Base-by-base conservation (phyloP, 2,329 filamentous ascomycete species). In the Talaromyces sp. region DNA sequence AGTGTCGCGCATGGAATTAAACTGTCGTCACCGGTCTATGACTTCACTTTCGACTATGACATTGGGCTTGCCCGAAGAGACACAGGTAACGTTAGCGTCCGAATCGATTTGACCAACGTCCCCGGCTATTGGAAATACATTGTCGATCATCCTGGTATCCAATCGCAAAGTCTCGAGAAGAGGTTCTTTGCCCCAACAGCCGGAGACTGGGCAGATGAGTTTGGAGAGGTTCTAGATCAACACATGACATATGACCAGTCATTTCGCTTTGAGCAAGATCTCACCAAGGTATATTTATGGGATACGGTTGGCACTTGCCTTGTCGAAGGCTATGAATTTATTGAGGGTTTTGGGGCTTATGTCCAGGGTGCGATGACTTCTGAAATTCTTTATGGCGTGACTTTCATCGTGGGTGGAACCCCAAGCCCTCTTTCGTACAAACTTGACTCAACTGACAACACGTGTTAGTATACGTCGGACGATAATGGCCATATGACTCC, bases 11-110 rank as follows among this genome's bases (percentile, higher is more conserved):
- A 29, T 6, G 11, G n/a, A 2, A 1, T 56, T 43, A 56, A 26
- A 8, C n/a, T 21, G 14, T 26, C 54, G 2, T 56, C 54, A 17
- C 12, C 5, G 10, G 38, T 56, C 12, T 56, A 56, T 10, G 32
- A 56, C 14, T 56, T 56, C 24, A 27, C 54, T 19, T 56, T 56
- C 26, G 54, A 56, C n/a, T 56, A 43, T 26, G 35, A 56, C 14
- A 12, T 56, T 3, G 21, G n/a, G 8, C 54, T 56, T 5, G 54
- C 54, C 11, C 21, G 54, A 7, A 41, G 54, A 26, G 54, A 56
- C 19, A 56, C 54, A 26, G n/a, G 43, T 43, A 56, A 56, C 17
- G 43, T 38, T 17, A 27, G 38, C 38, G 43, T 56, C 32, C 54
- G 54, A 1, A 24, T 56, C 21, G 54, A 56, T 29, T 11, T 56